Conservation (phyloP, 148 eudicot species). For the Rhododendron vialii region DNA sequence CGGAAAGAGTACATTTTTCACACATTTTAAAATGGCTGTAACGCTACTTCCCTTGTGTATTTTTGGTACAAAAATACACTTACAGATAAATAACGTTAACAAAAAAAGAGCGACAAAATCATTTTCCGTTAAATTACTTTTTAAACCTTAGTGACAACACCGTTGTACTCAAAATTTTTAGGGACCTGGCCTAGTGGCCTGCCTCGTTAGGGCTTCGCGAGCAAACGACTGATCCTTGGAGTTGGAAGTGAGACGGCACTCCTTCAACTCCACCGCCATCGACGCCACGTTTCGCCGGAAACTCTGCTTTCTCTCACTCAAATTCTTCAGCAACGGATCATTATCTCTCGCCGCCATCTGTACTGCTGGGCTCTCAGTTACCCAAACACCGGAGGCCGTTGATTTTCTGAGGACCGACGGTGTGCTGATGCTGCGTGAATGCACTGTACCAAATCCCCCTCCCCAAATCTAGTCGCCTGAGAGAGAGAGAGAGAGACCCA, state of each 20-base stretch:
- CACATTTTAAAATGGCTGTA: no score
- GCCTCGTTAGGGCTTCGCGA: conserved; percentile 69
- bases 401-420: no score
- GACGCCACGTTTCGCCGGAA: conserved; percentile 72
- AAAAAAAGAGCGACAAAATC: no score
- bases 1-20: no score
- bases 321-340: conserved; percentile 86
- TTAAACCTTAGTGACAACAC: no score
- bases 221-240: conserved; percentile 59
- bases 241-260: conserved; percentile 56
- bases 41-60: no score
- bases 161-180: background rate
- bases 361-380: background rate
- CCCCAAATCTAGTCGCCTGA: background rate
- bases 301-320: conserved; percentile 72
- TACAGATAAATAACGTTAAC: no score
- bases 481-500: background rate
- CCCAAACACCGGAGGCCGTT: background rate
- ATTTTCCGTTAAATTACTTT: no score
- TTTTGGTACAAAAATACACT: no score
- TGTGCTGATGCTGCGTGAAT: background rate
- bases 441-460: background rate
- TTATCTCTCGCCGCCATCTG: conserved; percentile 19
- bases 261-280: conserved; percentile 85
- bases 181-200: conserved; percentile 23